These are phyloP conservation scores for Amoebophrya sp. DNA, from an alignment of 169 alveolate genomes.

Conservation along the genomic window DNA sequence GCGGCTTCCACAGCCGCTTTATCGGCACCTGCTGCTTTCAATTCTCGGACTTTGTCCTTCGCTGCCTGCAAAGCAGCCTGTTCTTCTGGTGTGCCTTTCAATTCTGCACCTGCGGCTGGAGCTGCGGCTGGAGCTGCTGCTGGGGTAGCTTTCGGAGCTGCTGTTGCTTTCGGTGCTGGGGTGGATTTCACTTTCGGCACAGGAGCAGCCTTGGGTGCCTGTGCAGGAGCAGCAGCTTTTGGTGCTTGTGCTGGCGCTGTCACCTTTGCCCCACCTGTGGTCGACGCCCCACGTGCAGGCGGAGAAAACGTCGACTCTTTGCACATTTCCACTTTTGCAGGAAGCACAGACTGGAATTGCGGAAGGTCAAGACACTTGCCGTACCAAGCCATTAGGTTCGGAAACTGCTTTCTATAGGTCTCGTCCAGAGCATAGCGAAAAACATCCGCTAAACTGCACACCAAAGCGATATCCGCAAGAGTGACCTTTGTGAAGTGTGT, in stretches of 20 bases:
- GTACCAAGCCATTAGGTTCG: neutral
- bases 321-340: neutral
- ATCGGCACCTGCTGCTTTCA: neutral
- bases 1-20: neutral
- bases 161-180: neutral
- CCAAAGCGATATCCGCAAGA: neutral
- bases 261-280: neutral
- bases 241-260: neutral
- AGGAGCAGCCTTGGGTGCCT: neutral
- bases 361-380: neutral
- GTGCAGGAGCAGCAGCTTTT: neutral
- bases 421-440: neutral
- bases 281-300: neutral
- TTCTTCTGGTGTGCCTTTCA: neutral
- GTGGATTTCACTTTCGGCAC: no score
- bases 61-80: neutral
- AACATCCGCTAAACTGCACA: neutral
- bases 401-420: neutral
- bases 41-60: neutral
- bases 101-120: neutral
- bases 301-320: neutral
- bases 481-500: neutral
- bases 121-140: neutral
- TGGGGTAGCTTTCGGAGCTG: neutral
- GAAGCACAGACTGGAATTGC: neutral